These are phyloP conservation scores for Sarcodon sp. DNA, from an alignment of 768 basidiomycete genomes.

Conservation along the genomic window DNA sequence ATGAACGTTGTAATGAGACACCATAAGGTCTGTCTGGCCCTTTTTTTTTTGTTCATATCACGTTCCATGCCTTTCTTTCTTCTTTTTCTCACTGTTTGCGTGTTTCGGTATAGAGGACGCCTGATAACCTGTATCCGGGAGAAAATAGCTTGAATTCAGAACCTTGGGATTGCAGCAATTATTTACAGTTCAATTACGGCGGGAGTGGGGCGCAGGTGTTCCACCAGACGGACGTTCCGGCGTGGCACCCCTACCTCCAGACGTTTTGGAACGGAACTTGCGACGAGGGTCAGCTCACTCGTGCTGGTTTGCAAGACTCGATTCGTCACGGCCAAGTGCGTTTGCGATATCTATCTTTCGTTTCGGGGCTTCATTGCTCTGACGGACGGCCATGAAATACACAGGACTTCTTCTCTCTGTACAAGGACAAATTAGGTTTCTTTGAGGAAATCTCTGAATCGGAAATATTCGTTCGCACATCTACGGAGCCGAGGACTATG, in stretches of 20 bases:
- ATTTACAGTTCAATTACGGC: constrained; percentile 26
- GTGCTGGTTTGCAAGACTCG: constrained; percentile 28
- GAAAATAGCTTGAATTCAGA: constrained; percentile 25
- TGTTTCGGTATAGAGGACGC: constrained; percentile 24
- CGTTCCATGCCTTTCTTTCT: neutral
- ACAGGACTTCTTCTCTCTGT: constrained; percentile 36
- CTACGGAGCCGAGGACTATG: constrained; percentile 32
- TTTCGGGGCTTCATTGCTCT: too few species aligned
- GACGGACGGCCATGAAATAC: neutral
- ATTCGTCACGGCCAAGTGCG: constrained; percentile 27
- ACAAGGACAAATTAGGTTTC: constrained; percentile 23
- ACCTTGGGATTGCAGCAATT: constrained; percentile 28
- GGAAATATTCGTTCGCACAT: constrained; percentile 30
- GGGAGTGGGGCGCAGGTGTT: constrained; percentile 22
- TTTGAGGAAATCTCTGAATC: constrained; percentile 19
- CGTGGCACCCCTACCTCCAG: constrained; percentile 29
- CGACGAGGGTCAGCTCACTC: constrained; percentile 32
- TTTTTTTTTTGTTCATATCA: too few species aligned
- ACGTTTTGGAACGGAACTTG: constrained; percentile 36
- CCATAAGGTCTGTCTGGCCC: constrained; percentile 26
- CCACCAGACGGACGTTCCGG: constrained; percentile 24
- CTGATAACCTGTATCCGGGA: constrained; percentile 33
- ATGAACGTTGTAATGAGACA: constrained; percentile 31
- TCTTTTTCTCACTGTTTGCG: neutral
- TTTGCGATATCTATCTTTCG: neutral